Percentiles rank a stretch among this genome's conserved stretches.
Evolutionary conservation across 2,329 filamentous ascomycete genomes (phyloP).

Genomic region (Pseudocercospora musae): DNA sequence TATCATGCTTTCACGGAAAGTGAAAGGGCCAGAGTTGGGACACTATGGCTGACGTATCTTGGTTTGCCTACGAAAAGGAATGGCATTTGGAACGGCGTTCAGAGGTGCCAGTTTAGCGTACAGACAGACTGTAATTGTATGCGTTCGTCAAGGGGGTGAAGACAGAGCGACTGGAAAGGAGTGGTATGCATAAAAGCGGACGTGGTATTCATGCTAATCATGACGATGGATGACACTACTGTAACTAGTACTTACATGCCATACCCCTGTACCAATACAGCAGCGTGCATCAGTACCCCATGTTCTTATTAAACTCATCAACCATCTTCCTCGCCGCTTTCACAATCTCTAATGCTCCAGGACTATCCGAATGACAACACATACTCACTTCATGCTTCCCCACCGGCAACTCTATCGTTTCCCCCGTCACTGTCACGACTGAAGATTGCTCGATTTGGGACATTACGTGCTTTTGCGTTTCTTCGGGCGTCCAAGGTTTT

Average conservation of each 20-base stretch:
- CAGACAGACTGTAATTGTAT: background rate
- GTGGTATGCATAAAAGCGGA: no score
- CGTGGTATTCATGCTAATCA: no score
- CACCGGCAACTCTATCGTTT: constrained; percentile 41
- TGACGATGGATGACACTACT: background rate
- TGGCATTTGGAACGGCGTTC: background rate
- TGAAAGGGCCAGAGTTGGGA: background rate
- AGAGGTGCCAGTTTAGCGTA: background rate
- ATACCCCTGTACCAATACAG: background rate
- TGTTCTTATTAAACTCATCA: constrained; percentile 33
- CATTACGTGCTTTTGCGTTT: constrained; percentile 41
- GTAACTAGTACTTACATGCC: background rate
- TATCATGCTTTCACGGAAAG: background rate
- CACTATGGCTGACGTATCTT: background rate
- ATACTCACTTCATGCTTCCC: constrained; percentile 43
- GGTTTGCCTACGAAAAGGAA: background rate
- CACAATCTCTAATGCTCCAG: constrained; percentile 45
- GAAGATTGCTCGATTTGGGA: constrained; percentile 41
- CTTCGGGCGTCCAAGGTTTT: constrained; percentile 48
- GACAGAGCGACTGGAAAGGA: no score
- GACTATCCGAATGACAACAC: constrained; percentile 47
- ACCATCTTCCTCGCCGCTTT: constrained; percentile 41
- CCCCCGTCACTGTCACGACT: constrained; percentile 43
- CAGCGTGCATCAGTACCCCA: constrained; percentile 12
- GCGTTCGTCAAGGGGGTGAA: background rate